These are phyloP conservation scores for Xerophyta viscosa DNA, from an alignment of 106 monocot species.

Conservation along the genomic window DNA sequence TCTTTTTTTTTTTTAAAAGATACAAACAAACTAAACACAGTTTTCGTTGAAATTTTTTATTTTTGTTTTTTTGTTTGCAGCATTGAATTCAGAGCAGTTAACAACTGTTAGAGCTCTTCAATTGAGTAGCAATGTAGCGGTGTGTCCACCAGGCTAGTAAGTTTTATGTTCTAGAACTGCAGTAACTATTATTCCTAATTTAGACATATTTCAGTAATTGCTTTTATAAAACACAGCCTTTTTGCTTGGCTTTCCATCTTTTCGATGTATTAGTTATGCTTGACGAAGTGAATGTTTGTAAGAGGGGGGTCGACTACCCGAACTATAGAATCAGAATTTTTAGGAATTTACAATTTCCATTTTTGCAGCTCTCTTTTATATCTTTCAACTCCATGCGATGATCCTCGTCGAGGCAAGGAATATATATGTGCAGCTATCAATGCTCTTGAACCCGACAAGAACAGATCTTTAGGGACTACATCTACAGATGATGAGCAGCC, in stretches of 20 bases:
- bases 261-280: too few species aligned
- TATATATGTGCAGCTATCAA: conserved; percentile 52
- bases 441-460: conserved; percentile 28
- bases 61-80: conserved; percentile 20
- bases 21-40: background rate
- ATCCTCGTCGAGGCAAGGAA: conserved; percentile 56
- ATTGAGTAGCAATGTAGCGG: conserved; percentile 59
- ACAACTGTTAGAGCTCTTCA: conserved; percentile 65
- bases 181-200: too few species aligned
- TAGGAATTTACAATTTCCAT: too few species aligned
- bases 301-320: too few species aligned
- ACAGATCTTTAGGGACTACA: background rate
- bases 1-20: conserved; percentile 4
- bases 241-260: too few species aligned
- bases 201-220: too few species aligned
- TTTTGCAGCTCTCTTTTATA: conserved; percentile 58
- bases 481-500: conserved; percentile 13
- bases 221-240: too few species aligned
- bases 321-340: too few species aligned
- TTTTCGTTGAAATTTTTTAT: too few species aligned
- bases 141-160: conserved; percentile 75
- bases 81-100: conserved; percentile 48
- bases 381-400: conserved; percentile 62
- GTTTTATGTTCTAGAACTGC: conserved; percentile 20
- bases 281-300: too few species aligned